These are phyloP conservation scores for Nepenthes alata DNA, from an alignment of 179 eudicot genomes.

Conservation along the genomic window DNA sequence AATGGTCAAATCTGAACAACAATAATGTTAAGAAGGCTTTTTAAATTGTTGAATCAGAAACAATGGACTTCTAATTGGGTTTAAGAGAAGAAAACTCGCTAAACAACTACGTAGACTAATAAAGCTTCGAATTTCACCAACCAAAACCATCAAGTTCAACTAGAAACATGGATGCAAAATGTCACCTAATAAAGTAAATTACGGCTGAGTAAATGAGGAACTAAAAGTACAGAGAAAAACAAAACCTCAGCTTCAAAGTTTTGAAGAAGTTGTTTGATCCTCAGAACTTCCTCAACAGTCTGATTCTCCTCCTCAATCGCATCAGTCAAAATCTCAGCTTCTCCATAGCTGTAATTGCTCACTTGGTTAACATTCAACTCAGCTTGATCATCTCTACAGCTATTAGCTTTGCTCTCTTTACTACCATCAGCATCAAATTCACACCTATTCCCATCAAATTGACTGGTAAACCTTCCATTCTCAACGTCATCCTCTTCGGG, in stretches of 20 bases:
- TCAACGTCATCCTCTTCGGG: slow-evolving; percentile 16
- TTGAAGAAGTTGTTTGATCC: slow-evolving; percentile 63
- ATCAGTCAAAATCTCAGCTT: slow-evolving; percentile 83
- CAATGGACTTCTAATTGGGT: too few relatives aligned
- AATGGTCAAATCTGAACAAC: too few relatives aligned
- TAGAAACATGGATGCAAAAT: background rate
- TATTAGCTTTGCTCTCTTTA: slow-evolving; percentile 60
- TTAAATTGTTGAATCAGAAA: too few relatives aligned
- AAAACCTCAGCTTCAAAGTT: slow-evolving; percentile 61
- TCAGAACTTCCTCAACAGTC: slow-evolving; percentile 55
- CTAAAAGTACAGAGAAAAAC: slow-evolving; percentile 1
- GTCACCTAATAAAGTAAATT: background rate
- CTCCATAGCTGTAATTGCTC: slow-evolving; percentile 53
- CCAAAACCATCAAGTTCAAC: background rate
- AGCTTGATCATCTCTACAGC: slow-evolving; percentile 28
- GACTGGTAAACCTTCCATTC: slow-evolving; percentile 15
- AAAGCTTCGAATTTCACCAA: background rate
- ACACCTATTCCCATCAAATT: slow-evolving; percentile 3
- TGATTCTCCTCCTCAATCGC: slow-evolving; percentile 61
- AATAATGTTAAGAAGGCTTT: too few relatives aligned
- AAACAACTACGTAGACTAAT: background rate
- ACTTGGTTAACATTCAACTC: slow-evolving; percentile 30
- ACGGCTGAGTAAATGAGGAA: background rate
- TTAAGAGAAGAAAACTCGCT: too few relatives aligned
- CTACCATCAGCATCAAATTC: slow-evolving; percentile 21